Evolutionary conservation across 2,329 filamentous ascomycete genomes (phyloP).

Genomic region (Penicillium expansum): DNA sequence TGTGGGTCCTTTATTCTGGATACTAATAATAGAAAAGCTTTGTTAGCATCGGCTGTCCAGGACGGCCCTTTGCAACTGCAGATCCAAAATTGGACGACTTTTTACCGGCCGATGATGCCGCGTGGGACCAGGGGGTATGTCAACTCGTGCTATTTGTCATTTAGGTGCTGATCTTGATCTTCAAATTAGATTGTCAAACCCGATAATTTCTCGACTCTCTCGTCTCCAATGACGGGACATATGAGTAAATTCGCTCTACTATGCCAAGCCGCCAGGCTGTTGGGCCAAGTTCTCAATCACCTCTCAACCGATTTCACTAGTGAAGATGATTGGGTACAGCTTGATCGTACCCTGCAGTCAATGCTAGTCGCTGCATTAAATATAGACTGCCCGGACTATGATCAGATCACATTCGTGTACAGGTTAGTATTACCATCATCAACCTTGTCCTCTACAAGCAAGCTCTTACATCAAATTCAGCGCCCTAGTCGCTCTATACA

Average conservation of each 20-base stretch:
- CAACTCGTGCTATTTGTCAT: not conserved
- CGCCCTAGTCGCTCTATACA: not conserved
- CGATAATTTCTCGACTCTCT: conserved; percentile 15
- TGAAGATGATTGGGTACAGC: conserved; percentile 2
- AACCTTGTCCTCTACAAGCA: too few relatives aligned
- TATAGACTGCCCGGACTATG: conserved; percentile 16
- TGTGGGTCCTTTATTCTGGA: not conserved
- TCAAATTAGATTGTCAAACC: not conserved
- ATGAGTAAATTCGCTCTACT: conserved; percentile 27
- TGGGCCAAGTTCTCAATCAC: conserved; percentile 14
- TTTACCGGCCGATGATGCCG: conserved; percentile 10
- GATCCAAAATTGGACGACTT: conserved; percentile 22
- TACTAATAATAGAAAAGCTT: conserved; percentile 8
- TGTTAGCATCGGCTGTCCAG: conserved; percentile 18
- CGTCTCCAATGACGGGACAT: conserved; percentile 22
- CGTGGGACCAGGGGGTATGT: not conserved
- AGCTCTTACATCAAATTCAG: not conserved
- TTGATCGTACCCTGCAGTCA: conserved; percentile 23
- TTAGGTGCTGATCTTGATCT: not conserved
- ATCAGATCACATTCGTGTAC: conserved; percentile 26
- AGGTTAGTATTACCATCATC: conserved; percentile 11
- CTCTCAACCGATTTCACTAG: conserved; percentile 6
- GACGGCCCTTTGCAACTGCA: conserved; percentile 17
- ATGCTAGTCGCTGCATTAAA: conserved; percentile 22
- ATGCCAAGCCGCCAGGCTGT: conserved; percentile 11